A percentile compares a stretch with the other conserved stretches of the same genome.
These are phyloP conservation scores for Talaromyces sp. DNA, from an alignment of 2,329 filamentous ascomycete genomes.

Conservation along the genomic window DNA sequence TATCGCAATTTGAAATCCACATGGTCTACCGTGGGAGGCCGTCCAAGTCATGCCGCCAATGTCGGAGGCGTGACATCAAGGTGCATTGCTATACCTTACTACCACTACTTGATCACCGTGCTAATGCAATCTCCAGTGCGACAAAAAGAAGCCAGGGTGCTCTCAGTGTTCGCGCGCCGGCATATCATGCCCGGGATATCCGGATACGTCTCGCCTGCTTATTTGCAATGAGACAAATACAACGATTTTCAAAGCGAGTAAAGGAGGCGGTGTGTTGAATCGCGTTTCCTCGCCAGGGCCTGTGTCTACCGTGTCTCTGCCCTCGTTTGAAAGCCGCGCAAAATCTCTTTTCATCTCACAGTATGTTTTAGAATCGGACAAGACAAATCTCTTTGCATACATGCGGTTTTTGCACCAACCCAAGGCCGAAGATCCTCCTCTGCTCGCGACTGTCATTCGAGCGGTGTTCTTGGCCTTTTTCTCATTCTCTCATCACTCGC, in stretches of 20 bases:
- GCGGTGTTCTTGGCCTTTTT: constrained; percentile 7
- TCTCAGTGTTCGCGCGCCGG: constrained; percentile 5
- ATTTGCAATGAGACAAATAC: constrained; percentile 7
- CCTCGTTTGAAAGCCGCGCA: constrained; percentile 1
- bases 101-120: not conserved
- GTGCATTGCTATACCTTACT: not conserved
- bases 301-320: constrained; percentile 2
- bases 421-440: not conserved
- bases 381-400: constrained; percentile 5
- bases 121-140: not conserved
- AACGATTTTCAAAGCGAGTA: constrained; percentile 2
- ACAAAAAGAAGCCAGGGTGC: constrained; percentile 3
- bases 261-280: not conserved
- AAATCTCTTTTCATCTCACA: constrained; percentile 7
- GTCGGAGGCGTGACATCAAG: constrained; percentile 7
- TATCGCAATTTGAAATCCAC: not conserved
- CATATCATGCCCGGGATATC: constrained; percentile 3
- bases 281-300: not conserved
- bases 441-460: constrained; percentile 1
- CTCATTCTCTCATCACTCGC: constrained; percentile 7
- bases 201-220: constrained; percentile 2
- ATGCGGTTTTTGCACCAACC: constrained; percentile 8
- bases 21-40: constrained; percentile 9
- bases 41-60: constrained; percentile 7
- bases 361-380: constrained; percentile 4